These are phyloP conservation scores for Closterium sp. DNA, from an alignment of 139 green algal species.

Conservation along the genomic window DNA sequence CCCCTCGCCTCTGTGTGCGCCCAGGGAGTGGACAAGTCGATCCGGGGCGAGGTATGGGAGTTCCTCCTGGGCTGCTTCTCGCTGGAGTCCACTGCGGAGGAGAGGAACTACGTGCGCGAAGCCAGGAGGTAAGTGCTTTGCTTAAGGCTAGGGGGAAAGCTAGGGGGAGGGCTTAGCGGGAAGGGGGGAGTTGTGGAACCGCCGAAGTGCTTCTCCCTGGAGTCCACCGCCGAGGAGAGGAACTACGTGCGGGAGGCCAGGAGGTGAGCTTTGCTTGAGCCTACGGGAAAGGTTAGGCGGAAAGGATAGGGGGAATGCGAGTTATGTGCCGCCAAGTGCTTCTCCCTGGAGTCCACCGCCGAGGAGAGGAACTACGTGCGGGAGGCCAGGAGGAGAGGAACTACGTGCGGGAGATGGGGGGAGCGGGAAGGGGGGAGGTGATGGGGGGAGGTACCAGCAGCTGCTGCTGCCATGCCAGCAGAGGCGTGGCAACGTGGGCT, in stretches of 20 bases:
- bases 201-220: too few relatives aligned
- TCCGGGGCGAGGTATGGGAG: conserved; percentile 36
- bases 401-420: too few relatives aligned
- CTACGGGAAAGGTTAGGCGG: not conserved
- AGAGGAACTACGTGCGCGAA: conserved; percentile 8
- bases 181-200: too few relatives aligned
- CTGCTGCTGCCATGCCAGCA: conserved; percentile 21
- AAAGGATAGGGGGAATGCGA: not conserved
- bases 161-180: too few relatives aligned
- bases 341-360: not conserved
- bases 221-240: too few relatives aligned
- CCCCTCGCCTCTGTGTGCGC: too few relatives aligned
- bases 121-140: conserved; percentile 13
- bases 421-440: too few relatives aligned
- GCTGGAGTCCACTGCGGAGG: not conserved
- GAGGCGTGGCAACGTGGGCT: not conserved
- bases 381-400: not conserved
- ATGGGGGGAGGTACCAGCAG: not conserved
- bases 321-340: conserved; percentile 18
- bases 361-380: conserved; percentile 13
- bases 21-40: conserved; percentile 24
- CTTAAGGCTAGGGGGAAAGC: too few relatives aligned
- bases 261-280: not conserved
- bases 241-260: too few relatives aligned
- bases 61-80: conserved; percentile 24